These are phyloP conservation scores for Diaporthe citrichinensis DNA, from an alignment of 2,329 filamentous ascomycete genomes.

Conservation along the genomic window DNA sequence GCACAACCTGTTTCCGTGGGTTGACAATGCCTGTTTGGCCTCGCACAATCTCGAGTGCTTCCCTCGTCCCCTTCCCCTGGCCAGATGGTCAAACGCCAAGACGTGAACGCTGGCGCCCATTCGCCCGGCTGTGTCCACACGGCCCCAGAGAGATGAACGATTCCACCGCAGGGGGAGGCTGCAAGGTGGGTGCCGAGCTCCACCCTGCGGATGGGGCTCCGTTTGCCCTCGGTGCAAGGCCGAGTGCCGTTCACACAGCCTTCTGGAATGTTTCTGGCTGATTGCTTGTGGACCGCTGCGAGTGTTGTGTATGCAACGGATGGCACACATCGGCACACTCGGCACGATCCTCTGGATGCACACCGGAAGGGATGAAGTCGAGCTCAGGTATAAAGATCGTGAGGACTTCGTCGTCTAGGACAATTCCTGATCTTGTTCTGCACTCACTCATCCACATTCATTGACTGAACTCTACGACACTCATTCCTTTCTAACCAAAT, in stretches of 20 bases:
- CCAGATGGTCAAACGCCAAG: constrained; percentile 32
- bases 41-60: constrained; percentile 14
- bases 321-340: not conserved
- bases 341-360: not conserved
- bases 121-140: constrained; percentile 24
- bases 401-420: not conserved
- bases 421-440: not conserved
- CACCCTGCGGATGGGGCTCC: not conserved
- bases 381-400: constrained; percentile 29
- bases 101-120: not conserved
- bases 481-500: constrained; percentile 14
- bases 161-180: constrained; percentile 29
- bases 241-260: constrained; percentile 7
- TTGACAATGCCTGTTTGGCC: constrained; percentile 10
- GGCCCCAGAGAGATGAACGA: constrained; percentile 25
- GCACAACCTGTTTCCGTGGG: not conserved
- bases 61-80: constrained; percentile 17
- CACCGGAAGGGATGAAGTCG: not conserved
- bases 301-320: not conserved
- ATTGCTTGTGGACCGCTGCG: constrained; percentile 3
- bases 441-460: constrained; percentile 22
- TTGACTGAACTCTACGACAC: constrained; percentile 19
- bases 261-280: constrained; percentile 28
- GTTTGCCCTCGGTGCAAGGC: constrained; percentile 12
- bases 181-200: constrained; percentile 26